Conservation (phyloP, 2,329 filamentous ascomycete species). For the Rhexocercosporidium sp. region DNA sequence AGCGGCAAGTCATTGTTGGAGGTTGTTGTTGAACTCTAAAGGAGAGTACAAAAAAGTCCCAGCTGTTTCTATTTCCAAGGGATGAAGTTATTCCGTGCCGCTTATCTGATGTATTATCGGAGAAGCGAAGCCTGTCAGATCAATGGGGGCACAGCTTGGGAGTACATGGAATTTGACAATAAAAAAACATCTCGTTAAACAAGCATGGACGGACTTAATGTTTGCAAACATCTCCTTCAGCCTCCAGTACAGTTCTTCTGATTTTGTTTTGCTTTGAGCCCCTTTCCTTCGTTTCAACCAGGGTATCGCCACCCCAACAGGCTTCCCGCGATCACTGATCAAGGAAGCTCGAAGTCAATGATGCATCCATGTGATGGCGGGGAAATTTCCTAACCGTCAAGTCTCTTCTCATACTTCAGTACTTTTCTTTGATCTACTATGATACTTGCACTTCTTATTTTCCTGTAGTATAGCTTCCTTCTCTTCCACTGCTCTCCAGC, state of each 20-base stretch:
- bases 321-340: not conserved
- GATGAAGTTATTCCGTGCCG: not conserved
- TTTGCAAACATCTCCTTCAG: no score
- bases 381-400: not conserved
- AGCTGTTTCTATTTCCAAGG: not conserved
- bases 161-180: no score
- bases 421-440: not conserved
- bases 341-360: conserved; percentile 6
- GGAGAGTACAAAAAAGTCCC: conserved; percentile 9
- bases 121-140: no score
- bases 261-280: not conserved
- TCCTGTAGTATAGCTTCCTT: not conserved
- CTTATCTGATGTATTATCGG: conserved; percentile 3
- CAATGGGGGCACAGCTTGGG: no score
- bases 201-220: no score
- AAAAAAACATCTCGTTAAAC: no score
- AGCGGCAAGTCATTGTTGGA: conserved; percentile 39
- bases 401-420: not conserved
- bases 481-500: not conserved
- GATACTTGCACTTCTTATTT: not conserved
- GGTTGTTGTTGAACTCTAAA: not conserved
- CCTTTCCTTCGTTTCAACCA: not conserved
- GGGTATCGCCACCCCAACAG: not conserved
- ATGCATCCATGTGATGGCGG: conserved; percentile 21
- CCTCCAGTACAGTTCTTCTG: not conserved